phyloP scores from a whole-genome alignment of 1,284 basidiomycete species.

The Apiotrichum sp. region DNA sequence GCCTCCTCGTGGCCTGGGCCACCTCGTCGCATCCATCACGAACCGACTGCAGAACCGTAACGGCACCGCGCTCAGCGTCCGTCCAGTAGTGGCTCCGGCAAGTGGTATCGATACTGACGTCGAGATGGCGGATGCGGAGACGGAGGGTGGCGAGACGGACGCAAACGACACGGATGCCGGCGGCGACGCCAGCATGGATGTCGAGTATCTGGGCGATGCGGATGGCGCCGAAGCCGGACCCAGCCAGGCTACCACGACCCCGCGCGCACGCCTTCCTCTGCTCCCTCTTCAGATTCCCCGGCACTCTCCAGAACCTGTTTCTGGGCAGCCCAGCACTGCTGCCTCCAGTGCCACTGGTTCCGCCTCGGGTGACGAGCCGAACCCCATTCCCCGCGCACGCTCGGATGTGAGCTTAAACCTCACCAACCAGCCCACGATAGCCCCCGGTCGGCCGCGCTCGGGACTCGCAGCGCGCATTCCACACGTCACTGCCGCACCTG shows the following conservation, averaged over 20 bases:
- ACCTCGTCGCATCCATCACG: conserved; percentile 1
- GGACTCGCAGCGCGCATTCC: conserved; percentile 27
- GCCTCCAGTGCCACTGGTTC: conserved; percentile 30
- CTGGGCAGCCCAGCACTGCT: conserved; percentile 21
- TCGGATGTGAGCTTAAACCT: conserved; percentile 34
- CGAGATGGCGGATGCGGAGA: conserved; percentile 44
- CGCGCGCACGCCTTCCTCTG: conserved; percentile 30
- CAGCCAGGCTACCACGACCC: conserved; percentile 28
- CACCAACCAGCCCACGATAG: conserved; percentile 16
- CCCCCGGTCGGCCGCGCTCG: conserved; percentile 14
- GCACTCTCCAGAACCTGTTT: conserved; percentile 16
- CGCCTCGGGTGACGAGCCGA: conserved; percentile 26
- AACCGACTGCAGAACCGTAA: conserved; percentile 6
- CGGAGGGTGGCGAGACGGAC: conserved; percentile 32
- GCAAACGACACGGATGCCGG: conserved; percentile 33
- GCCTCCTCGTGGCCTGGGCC: background rate
- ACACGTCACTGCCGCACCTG: conserved; percentile 22
- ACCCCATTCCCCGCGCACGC: conserved; percentile 30
- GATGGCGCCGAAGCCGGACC: conserved; percentile 2
- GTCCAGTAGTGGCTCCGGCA: background rate
- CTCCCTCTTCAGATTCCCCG: conserved; percentile 33
- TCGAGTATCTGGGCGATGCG: conserved; percentile 5
- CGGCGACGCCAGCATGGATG: conserved; percentile 24
- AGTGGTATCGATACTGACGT: conserved; percentile 35
- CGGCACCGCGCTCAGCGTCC: background rate